These are phyloP conservation scores for Chlamydomonas schloesseri DNA, from an alignment of 139 green algal genomes.

Conservation along the genomic window DNA sequence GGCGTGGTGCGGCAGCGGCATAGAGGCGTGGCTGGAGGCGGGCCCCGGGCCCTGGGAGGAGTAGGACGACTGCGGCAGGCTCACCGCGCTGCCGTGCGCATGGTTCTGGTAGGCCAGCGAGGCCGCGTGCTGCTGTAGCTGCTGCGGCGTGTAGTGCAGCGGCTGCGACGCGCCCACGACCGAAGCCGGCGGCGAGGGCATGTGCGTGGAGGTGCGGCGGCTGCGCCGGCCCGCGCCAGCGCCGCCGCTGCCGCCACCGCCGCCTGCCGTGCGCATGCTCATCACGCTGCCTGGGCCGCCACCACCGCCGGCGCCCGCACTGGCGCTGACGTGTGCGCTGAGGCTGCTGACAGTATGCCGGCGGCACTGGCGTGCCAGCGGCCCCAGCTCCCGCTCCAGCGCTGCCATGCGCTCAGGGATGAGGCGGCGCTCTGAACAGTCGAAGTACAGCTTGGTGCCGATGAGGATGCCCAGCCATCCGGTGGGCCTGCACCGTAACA, in stretches of 20 bases:
- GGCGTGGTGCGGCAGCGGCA: too few relatives aligned
- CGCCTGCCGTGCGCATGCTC: too few relatives aligned
- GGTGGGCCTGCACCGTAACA: constrained; percentile 33
- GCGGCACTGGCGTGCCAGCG: constrained; percentile 12
- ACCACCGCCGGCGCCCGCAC: too few relatives aligned
- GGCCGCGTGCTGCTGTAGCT: too few relatives aligned
- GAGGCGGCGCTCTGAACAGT: constrained; percentile 42
- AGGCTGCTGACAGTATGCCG: background rate
- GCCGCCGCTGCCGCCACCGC: background rate
- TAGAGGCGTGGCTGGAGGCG: too few relatives aligned
- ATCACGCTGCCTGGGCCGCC: too few relatives aligned
- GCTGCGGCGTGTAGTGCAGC: background rate
- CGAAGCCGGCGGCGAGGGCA: background rate
- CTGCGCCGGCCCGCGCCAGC: background rate
- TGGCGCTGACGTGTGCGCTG: too few relatives aligned
- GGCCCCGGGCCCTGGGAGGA: too few relatives aligned
- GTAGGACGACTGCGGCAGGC: too few relatives aligned
- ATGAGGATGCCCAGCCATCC: constrained; percentile 61
- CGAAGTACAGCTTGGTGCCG: constrained; percentile 61
- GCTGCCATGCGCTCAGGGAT: constrained; percentile 10
- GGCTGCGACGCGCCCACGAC: background rate
- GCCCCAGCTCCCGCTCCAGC: constrained; percentile 34
- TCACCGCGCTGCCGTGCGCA: too few relatives aligned
- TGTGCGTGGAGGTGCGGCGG: too few relatives aligned
- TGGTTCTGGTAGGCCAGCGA: too few relatives aligned